Evolutionary conservation across 2,329 filamentous ascomycete genomes (phyloP), one percentile per base, ranked within the genome.

Genomic region (Aureobasidium mangrovei): DNA sequence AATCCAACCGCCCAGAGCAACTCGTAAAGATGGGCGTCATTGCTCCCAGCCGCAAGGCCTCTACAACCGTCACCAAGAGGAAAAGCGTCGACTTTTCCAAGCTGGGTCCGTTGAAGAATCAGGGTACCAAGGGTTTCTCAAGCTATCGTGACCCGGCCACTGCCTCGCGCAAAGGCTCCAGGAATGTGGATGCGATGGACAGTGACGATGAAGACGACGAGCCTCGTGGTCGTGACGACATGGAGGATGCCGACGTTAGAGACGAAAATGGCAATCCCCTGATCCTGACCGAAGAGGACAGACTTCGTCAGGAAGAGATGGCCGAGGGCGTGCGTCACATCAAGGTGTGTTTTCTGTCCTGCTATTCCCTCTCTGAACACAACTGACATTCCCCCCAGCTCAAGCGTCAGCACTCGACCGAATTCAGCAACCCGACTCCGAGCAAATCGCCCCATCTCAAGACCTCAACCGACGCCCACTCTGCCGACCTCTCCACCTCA

Each of bases 1-100:
- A 8, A 43, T 56, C 33, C 62, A 63, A 62, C 59, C 43, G 12
- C 51, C 28, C 60, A 95, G 90, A 89, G 51, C 93, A 98, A 83
- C 77, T 98, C 48, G 85, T 91, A 65, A 98, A 97, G 72, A 95
- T 98, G 84, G 91, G 91, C 36, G 88, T 98, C 36, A 72, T 95
- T 31, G 79, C 84, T 7, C 70, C 78, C 10, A 73, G 73, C 54
- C 69, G 81, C 26, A 81, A 85, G 53, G 81, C 84, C 54, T 76
- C 81, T 10, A 49, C 53, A 26, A 47, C 58, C 29, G 75, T 75
- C 38, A 77, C 78, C 6, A 71, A 73, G n/a, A 94, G 94, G 71
- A 80, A 91, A 63, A 84, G 89, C 62, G 79, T 91, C 0, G 89
- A 96, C 70, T 91, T 97, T 64, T 85, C 88, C 10, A 89, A 80